Percentiles rank a stretch among this genome's conserved stretches.
phyloP scores from a whole-genome alignment of 305 asterid species.

The Fraxinus latifolia region DNA sequence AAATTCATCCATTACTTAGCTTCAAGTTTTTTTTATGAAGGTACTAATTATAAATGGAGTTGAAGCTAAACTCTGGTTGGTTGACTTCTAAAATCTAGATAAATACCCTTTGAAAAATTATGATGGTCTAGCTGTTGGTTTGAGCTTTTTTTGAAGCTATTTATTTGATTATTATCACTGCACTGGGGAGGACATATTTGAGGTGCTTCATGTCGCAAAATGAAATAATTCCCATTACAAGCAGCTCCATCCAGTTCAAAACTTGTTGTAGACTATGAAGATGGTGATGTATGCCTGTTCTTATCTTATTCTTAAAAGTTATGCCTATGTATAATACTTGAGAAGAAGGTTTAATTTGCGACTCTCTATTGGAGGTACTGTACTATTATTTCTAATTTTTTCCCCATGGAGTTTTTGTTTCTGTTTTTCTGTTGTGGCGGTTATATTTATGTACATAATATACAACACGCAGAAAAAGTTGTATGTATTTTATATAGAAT shows the following conservation, averaged over 20 bases:
- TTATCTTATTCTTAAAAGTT: neutral
- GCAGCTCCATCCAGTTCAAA: neutral
- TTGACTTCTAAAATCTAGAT: neutral
- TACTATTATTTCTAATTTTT: neutral
- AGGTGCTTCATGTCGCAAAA: neutral
- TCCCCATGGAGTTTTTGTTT: neutral
- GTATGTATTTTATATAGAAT: neutral
- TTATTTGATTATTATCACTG: neutral
- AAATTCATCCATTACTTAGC: neutral
- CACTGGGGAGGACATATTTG: neutral
- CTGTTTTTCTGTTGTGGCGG: neutral
- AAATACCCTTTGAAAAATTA: neutral
- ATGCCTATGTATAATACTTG: neutral
- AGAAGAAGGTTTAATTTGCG: neutral
- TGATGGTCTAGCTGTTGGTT: neutral
- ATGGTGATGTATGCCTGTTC: neutral
- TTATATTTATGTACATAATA: neutral
- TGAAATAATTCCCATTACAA: neutral
- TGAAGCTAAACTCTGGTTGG: neutral
- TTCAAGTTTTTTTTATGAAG: neutral
- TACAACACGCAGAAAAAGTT: neutral
- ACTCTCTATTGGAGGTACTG: neutral
- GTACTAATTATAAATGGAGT: neutral
- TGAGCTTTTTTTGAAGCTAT: neutral
- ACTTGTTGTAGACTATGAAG: neutral